Evolutionary conservation across 345 rosid species (phyloP).

Genomic region (Cardiospermum halicacabum): DNA sequence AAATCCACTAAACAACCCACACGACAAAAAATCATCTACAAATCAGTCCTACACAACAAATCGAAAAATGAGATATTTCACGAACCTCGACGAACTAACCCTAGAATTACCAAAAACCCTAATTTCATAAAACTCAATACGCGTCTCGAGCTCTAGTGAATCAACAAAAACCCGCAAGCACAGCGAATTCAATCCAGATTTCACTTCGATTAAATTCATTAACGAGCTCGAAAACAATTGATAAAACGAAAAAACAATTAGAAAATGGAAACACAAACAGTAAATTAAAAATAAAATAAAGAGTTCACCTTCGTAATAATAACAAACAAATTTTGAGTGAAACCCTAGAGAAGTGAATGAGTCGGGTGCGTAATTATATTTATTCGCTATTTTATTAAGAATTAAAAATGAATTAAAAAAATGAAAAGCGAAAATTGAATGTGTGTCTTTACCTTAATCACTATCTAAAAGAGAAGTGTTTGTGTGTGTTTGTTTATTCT

Average conservation of each 20-base stretch:
- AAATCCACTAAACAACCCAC: no score
- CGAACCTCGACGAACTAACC: slow-evolving; percentile 25
- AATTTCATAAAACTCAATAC: slow-evolving; percentile 10
- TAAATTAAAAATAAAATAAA: not conserved
- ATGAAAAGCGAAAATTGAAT: slow-evolving; percentile 5
- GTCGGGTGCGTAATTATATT: slow-evolving; percentile 5
- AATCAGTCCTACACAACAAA: no score
- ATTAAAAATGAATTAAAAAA: not conserved
- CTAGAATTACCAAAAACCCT: slow-evolving; percentile 33
- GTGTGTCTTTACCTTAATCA: slow-evolving; percentile 2
- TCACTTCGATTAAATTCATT: slow-evolving; percentile 17
- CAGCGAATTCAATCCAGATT: slow-evolving; percentile 8
- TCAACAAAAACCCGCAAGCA: not conserved
- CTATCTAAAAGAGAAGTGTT: slow-evolving; percentile 13
- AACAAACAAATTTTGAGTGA: slow-evolving; percentile 11
- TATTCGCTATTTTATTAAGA: not conserved
- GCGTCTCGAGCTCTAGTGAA: not conserved
- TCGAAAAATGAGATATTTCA: slow-evolving; percentile 4
- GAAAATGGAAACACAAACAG: slow-evolving; percentile 2
- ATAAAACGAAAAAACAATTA: not conserved
- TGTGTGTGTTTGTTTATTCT: slow-evolving; percentile 1
- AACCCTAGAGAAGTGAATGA: slow-evolving; percentile 37
- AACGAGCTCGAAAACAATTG: slow-evolving; percentile 15
- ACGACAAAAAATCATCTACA: no score
- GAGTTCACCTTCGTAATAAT: slow-evolving; percentile 23